A percentile compares a stretch with the other conserved stretches of the same genome.
Evolutionary conservation across 2,329 filamentous ascomycete species (phyloP).

Genomic region (Paecilomyces niveus): DNA sequence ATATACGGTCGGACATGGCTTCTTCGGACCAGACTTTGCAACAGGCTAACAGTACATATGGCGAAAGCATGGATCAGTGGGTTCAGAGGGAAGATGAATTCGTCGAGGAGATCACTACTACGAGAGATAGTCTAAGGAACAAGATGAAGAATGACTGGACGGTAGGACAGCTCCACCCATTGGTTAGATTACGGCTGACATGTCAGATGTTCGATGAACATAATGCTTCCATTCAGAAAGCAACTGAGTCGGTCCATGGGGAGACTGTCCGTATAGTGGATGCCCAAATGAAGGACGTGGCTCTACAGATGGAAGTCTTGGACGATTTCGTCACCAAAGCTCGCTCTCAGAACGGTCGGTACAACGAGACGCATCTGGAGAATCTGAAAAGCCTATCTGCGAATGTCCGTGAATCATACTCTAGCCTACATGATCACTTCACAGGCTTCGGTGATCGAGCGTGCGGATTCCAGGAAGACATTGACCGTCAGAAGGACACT

Average conservation of each 20-base stretch:
- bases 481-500: constrained; percentile 53
- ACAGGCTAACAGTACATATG: constrained; percentile 58
- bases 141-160: constrained; percentile 84
- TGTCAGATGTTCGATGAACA: constrained; percentile 63
- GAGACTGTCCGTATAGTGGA: constrained; percentile 87
- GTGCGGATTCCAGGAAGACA: constrained; percentile 60
- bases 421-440: constrained; percentile 63
- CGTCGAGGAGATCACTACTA: constrained; percentile 63
- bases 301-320: constrained; percentile 78
- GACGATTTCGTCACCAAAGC: constrained; percentile 86
- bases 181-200: constrained; percentile 15
- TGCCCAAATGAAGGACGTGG: constrained; percentile 79
- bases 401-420: constrained; percentile 67
- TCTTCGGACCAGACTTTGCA: constrained; percentile 60
- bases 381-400: constrained; percentile 60
- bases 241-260: constrained; percentile 79
- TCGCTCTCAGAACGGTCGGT: constrained; percentile 68
- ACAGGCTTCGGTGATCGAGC: constrained; percentile 61
- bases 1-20: constrained; percentile 58
- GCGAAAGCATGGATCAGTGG: constrained; percentile 68
- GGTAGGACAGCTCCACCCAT: constrained; percentile 40
- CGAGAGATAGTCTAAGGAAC: constrained; percentile 69
- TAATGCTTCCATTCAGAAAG: constrained; percentile 74
- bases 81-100: constrained; percentile 60
- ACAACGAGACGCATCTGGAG: constrained; percentile 63